Conservation (phyloP, 2,329 filamentous ascomycete genomes). For the Xylaria sp. region DNA sequence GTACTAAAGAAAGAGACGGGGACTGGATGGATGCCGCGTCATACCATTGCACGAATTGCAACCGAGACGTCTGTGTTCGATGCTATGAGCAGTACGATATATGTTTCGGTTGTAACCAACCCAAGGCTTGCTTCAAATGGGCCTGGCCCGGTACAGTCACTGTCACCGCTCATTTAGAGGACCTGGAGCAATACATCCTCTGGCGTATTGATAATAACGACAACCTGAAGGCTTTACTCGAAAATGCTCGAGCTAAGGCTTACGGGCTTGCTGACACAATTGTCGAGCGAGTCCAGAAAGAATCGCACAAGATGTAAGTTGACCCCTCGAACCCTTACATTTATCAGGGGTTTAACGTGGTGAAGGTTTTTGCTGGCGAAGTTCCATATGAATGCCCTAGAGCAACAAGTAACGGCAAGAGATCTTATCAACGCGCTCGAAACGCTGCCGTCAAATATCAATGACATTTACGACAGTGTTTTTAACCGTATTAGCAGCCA, state of each 20-base stretch:
- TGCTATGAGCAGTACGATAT: constrained; percentile 2
- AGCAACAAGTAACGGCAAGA: constrained; percentile 1
- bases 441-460: neutral
- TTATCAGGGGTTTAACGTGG: neutral
- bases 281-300: neutral
- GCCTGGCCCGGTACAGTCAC: constrained; percentile 3
- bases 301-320: constrained; percentile 2
- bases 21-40: constrained; percentile 5
- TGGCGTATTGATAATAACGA: constrained; percentile 4
- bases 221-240: neutral
- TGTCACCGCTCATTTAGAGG: neutral
- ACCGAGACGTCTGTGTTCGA: neutral
- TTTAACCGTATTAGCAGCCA: neutral
- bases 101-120: neutral
- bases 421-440: neutral
- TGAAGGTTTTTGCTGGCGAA: neutral
- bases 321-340: neutral
- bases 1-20: neutral
- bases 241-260: neutral
- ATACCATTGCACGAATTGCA: neutral
- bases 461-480: constrained; percentile 1
- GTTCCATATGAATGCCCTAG: constrained; percentile 1
- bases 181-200: neutral
- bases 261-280: neutral
- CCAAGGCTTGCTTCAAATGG: neutral